Base-by-base conservation (phyloP, 306 rosid species). In the Rosa lucieae region DNA sequence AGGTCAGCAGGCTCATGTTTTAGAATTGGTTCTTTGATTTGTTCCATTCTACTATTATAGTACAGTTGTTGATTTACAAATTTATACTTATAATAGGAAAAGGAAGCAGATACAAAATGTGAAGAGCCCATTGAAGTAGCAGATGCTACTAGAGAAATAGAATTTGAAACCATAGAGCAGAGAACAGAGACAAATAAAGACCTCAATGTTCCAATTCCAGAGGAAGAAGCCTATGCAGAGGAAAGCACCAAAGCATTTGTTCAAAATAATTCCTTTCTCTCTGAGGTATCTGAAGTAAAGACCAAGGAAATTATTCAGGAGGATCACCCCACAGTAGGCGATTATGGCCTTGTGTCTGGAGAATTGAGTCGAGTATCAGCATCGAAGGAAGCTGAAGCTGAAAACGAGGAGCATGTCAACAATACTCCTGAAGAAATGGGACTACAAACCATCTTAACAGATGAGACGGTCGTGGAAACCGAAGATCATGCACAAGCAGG, bases 81-180 rank as follows among this genome's bases (percentile, higher is more conserved):
- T 46, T 55, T 11, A 23, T 18, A 46, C 17, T 44, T 51, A 3
- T 4, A 43, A 52, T 52, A 88, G 92, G 77, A 72, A 21, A 67
- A 71, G 77, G 76, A 29, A 55, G 37, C 51, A 47, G 29, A 73
- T 67, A 39, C 32, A 63, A 80, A 83, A 74, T 68, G 67, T 65
- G 74, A 76, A 37, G 74, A 81, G 52, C 81, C 74, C 43, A 63
- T 15, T 51, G 78, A 76, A 73, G 76, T 15, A 68, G 42, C 76
- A 40, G 39, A 76, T 51, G 62, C 49, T 47, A 74, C 52, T 18
- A 75, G 55, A 73, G 76, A 67, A 59, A 42, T 12, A 40, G n/a
- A 77, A 52, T 43, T 74, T 14, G 59, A 49, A 42, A 75, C n/a
- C 61, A 56, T 21, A 58, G 83, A 79, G 67, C 84, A 76, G 32